Evolutionary conservation across 2,329 filamentous ascomycete genomes (phyloP).

Genomic region (Didymella sp.): DNA sequence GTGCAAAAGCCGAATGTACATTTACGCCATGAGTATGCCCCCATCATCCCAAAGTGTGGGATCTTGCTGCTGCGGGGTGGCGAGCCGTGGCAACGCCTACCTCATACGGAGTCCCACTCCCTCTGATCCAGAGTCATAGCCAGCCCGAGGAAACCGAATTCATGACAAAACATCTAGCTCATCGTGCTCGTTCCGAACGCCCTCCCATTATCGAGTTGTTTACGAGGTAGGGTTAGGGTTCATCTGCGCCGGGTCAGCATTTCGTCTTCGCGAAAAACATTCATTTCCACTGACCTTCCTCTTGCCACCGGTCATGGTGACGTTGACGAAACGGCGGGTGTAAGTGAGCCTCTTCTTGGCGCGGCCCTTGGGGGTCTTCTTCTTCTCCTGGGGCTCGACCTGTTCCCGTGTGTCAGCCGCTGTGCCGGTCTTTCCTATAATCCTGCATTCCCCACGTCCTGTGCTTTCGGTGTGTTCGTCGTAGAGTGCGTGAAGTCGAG

Average conservation of each 20-base stretch:
- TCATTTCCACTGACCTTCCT: slow-evolving; percentile 74
- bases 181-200: slow-evolving; percentile 41
- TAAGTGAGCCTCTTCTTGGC: slow-evolving; percentile 97
- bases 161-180: slow-evolving; percentile 46
- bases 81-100: slow-evolving; percentile 40
- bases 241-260: slow-evolving; percentile 63
- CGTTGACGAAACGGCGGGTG: slow-evolving; percentile 98
- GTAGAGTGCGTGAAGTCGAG: neutral
- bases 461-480: neutral
- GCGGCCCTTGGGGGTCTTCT: slow-evolving; percentile 95
- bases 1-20: slow-evolving; percentile 49
- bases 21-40: slow-evolving; percentile 52
- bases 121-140: slow-evolving; percentile 52
- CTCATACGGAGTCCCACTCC: slow-evolving; percentile 38
- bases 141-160: slow-evolving; percentile 47
- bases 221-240: slow-evolving; percentile 84
- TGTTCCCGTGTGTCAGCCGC: slow-evolving; percentile 51
- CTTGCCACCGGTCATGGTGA: slow-evolving; percentile 97
- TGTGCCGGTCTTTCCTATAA: slow-evolving; percentile 1
- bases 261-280: neutral
- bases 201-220: slow-evolving; percentile 34
- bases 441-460: neutral
- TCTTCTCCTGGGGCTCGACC: slow-evolving; percentile 93
- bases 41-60: slow-evolving; percentile 48
- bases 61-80: slow-evolving; percentile 39